Evolutionary conservation across 1,284 basidiomycete genomes (phyloP).

Genomic region (Dichomitus squalens): DNA sequence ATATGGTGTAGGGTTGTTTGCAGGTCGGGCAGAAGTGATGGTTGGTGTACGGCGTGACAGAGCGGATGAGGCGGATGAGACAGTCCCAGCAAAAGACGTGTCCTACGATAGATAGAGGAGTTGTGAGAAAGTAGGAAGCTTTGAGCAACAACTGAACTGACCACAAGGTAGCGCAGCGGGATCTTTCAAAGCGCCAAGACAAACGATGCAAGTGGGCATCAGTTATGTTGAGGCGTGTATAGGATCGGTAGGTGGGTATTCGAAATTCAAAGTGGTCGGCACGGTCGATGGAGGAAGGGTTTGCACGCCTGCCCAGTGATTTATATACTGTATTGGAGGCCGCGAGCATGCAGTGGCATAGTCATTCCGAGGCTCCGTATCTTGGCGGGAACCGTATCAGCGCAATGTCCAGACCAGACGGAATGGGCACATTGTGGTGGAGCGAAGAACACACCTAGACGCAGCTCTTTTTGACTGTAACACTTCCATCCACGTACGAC

Average conservation of each 20-base stretch:
- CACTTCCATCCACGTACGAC: neutral
- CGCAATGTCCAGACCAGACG: conserved; percentile 16
- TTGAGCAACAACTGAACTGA: conserved; percentile 31
- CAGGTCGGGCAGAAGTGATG: conserved; percentile 58
- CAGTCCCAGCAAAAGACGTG: conserved; percentile 63
- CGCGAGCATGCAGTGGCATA: conserved; percentile 1
- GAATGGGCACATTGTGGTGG: neutral
- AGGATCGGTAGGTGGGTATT: neutral
- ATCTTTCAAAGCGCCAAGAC: conserved; percentile 48
- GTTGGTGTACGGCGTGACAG: conserved; percentile 45
- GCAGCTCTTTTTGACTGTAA: conserved; percentile 1
- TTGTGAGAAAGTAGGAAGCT: neutral
- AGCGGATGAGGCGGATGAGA: conserved; percentile 47
- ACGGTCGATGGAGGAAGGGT: neutral
- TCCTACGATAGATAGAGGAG: conserved; percentile 37
- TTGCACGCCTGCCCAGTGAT: neutral
- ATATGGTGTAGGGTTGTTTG: conserved; percentile 48
- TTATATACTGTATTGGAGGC: conserved; percentile 14
- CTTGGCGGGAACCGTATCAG: conserved; percentile 24
- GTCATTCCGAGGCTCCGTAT: conserved; percentile 10
- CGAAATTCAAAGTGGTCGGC: neutral
- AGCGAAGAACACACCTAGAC: conserved; percentile 13
- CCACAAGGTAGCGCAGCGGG: conserved; percentile 66
- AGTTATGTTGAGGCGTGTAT: neutral
- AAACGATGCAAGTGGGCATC: conserved; percentile 55